Evolutionary conservation across 2,329 filamentous ascomycete genomes (phyloP).

Genomic region (Zarea fungicola): DNA sequence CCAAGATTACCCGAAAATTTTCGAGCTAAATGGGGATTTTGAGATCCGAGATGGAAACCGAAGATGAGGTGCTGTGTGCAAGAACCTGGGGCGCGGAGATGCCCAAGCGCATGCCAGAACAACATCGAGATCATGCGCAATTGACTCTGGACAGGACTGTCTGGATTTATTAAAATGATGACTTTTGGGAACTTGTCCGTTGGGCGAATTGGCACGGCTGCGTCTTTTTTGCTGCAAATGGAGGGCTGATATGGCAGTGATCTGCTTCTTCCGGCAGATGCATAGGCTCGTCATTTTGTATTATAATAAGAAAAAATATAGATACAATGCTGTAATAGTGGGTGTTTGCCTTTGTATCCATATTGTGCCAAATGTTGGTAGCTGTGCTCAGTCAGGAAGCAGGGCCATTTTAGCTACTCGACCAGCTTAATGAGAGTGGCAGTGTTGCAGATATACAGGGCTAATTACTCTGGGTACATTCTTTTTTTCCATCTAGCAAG

Average conservation of each 20-base stretch:
- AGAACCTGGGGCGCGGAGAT: too few relatives aligned
- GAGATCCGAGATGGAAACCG: slow-evolving; percentile 11
- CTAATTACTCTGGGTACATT: too few relatives aligned
- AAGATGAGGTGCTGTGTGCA: too few relatives aligned
- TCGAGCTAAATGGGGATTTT: slow-evolving; percentile 44
- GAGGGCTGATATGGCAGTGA: background rate
- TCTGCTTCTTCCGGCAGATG: background rate
- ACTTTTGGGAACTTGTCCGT: background rate
- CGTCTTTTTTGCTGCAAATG: background rate
- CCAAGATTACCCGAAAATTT: slow-evolving; percentile 90
- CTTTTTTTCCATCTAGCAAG: too few relatives aligned
- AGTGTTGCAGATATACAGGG: too few relatives aligned
- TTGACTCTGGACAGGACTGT: background rate
- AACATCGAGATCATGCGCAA: too few relatives aligned
- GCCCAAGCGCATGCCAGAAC: too few relatives aligned
- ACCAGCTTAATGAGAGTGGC: too few relatives aligned
- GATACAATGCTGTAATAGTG: slow-evolving; percentile 19
- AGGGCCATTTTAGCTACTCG: too few relatives aligned
- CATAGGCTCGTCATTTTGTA: slow-evolving; percentile 23
- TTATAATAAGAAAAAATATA: slow-evolving; percentile 25
- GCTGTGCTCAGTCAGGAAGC: too few relatives aligned
- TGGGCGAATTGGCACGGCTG: background rate
- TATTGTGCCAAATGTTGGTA: too few relatives aligned
- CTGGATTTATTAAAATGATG: background rate
- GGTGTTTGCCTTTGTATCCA: slow-evolving; percentile 16